Percentiles rank a stretch among this genome's conserved stretches.
Evolutionary conservation across 2,329 filamentous ascomycete species (phyloP).

Genomic region (Aspergillus tanneri): DNA sequence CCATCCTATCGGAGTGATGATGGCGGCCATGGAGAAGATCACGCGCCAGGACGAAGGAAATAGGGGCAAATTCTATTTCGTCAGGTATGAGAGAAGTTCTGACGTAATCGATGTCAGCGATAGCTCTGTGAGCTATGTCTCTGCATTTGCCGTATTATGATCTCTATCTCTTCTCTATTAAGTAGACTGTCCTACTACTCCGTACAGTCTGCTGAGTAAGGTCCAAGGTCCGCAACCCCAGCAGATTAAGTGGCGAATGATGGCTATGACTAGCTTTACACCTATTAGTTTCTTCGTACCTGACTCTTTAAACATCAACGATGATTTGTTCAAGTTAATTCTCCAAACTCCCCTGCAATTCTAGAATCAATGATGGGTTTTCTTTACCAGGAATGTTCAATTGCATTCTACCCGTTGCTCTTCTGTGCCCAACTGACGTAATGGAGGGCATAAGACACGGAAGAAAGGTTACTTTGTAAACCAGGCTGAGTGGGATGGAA

Average conservation of each 20-base stretch:
- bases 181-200: not conserved
- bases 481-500: not conserved
- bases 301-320: not conserved
- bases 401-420: not conserved
- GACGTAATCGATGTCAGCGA: conserved; percentile 66
- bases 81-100: conserved; percentile 83
- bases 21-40: conserved; percentile 78
- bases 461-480: not conserved
- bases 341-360: not conserved
- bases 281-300: not conserved
- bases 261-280: conserved; percentile 1
- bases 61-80: conserved; percentile 67
- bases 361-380: not conserved
- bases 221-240: not conserved
- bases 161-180: not conserved
- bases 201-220: not conserved
- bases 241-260: not conserved
- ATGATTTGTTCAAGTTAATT: not conserved
- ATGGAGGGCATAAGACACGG: not conserved
- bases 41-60: conserved; percentile 40
- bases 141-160: conserved; percentile 77
- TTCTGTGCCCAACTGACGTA: not conserved
- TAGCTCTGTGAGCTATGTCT: conserved; percentile 92
- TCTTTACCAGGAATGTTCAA: not conserved
- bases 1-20: conserved; percentile 88